These are phyloP conservation scores for Amaranthus hypochondriacus DNA, from an alignment of 148 eudicot genomes.

Conservation along the genomic window DNA sequence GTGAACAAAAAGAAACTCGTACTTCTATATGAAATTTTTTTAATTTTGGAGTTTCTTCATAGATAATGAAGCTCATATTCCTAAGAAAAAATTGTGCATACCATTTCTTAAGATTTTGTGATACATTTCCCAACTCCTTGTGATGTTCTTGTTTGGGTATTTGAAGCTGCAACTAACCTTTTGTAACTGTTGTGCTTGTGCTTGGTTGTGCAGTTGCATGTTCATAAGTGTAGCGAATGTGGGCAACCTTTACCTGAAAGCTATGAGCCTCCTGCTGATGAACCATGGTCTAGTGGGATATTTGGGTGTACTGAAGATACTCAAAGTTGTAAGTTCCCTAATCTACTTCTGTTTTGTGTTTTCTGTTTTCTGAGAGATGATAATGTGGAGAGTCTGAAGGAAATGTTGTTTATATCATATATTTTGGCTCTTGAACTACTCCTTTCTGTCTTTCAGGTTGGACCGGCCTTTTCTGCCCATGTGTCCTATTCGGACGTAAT, in stretches of 20 bases:
- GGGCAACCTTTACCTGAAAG: slow-evolving; percentile 95
- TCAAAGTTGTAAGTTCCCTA: slow-evolving; percentile 74
- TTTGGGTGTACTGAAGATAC: slow-evolving; percentile 84
- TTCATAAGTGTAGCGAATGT: slow-evolving; percentile 81
- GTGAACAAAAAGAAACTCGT: neutral
- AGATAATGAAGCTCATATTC: neutral
- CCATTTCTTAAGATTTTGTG: neutral
- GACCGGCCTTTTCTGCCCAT: slow-evolving; percentile 87
- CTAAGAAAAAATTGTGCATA: neutral
- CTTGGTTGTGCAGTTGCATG: slow-evolving; percentile 55
- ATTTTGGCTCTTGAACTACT: neutral
- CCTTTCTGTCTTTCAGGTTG: slow-evolving; percentile 42
- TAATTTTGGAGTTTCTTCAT: neutral
- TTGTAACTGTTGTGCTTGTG: slow-evolving; percentile 8
- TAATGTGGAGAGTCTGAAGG: too few species aligned
- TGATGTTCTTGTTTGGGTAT: neutral
- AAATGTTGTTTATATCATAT: too few species aligned
- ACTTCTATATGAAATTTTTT: neutral
- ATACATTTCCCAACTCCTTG: neutral
- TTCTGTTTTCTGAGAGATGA: neutral
- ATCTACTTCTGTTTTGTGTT: slow-evolving; percentile 1
- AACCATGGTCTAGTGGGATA: slow-evolving; percentile 96
- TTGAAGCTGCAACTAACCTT: slow-evolving; percentile 3
- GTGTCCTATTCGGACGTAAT: slow-evolving; percentile 88
- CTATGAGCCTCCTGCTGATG: slow-evolving; percentile 82